These are phyloP conservation scores for Kwoniella bestiolae DNA, from an alignment of 768 basidiomycete genomes.

Conservation along the genomic window DNA sequence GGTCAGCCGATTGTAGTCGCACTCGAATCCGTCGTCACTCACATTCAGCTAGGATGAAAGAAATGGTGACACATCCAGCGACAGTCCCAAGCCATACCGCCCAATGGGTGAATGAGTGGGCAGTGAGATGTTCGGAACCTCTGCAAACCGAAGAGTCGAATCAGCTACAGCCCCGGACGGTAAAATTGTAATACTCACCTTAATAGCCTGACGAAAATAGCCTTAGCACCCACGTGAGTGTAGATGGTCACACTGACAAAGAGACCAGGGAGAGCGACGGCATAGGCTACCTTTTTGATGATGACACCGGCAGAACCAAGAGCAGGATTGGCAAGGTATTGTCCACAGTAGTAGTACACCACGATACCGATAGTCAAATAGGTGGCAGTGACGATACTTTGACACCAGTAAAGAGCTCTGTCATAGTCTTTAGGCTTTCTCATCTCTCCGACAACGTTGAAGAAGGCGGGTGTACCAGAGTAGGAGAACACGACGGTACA, in stretches of 20 bases:
- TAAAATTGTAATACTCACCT: slow-evolving; percentile 23
- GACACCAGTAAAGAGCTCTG: slow-evolving; percentile 41
- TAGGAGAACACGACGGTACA: slow-evolving; percentile 40
- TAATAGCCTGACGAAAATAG: slow-evolving; percentile 47
- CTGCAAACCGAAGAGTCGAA: slow-evolving; percentile 3
- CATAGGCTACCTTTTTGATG: slow-evolving; percentile 48
- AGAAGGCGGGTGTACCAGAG: slow-evolving; percentile 32
- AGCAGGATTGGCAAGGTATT: slow-evolving; percentile 45
- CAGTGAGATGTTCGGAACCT: slow-evolving; percentile 30
- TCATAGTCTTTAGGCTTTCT: slow-evolving; percentile 27
- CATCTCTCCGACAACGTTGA: slow-evolving; percentile 48
- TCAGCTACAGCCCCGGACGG: not conserved
- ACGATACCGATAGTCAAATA: slow-evolving; percentile 36
- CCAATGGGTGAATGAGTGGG: slow-evolving; percentile 20
- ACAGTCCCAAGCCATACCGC: slow-evolving; percentile 23
- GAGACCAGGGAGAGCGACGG: slow-evolving; percentile 46
- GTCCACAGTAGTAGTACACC: slow-evolving; percentile 34
- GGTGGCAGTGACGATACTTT: slow-evolving; percentile 44
- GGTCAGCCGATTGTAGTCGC: no score
- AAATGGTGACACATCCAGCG: slow-evolving; percentile 18
- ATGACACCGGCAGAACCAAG: slow-evolving; percentile 43
- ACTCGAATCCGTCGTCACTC: slow-evolving; percentile 21
- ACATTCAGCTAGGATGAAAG: slow-evolving; percentile 25
- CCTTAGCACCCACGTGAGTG: slow-evolving; percentile 45
- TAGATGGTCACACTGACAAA: slow-evolving; percentile 28